Evolutionary conservation across 2,329 filamentous ascomycete genomes (phyloP).

Genomic region (Pseudogymnoascus sp.): DNA sequence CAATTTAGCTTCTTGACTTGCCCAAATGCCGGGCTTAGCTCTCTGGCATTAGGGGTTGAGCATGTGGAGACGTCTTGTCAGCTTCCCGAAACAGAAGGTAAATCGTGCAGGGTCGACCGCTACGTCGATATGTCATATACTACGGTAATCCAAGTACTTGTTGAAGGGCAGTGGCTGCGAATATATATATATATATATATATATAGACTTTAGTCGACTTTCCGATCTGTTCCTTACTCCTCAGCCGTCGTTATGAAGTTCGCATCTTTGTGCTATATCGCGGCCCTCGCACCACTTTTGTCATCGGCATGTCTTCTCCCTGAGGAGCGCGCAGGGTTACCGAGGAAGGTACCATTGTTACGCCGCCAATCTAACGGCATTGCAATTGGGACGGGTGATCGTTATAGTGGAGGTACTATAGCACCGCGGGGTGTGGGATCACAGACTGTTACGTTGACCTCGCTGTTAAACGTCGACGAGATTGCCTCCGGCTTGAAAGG

Average conservation of each 20-base stretch:
- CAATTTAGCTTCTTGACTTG: neutral
- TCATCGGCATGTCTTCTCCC: slow-evolving; percentile 30
- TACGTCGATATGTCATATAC: neutral
- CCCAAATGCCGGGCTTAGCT: slow-evolving; percentile 8
- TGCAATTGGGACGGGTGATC: slow-evolving; percentile 36
- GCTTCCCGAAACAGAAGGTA: neutral
- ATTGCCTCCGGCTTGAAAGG: slow-evolving; percentile 34
- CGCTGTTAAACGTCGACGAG: slow-evolving; percentile 35
- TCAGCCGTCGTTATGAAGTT: slow-evolving; percentile 16
- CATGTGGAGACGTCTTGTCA: neutral
- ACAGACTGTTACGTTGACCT: slow-evolving; percentile 29
- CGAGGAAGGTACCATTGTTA: slow-evolving; percentile 4
- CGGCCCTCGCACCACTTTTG: slow-evolving; percentile 13
- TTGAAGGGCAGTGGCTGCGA: neutral
- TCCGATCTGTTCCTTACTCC: neutral
- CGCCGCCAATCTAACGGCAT: slow-evolving; percentile 20
- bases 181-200: neutral
- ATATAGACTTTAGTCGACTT: neutral
- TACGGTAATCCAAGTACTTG: neutral
- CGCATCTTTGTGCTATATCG: slow-evolving; percentile 14
- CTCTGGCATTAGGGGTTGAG: neutral
- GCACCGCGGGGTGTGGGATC: slow-evolving; percentile 35
- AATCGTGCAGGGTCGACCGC: neutral
- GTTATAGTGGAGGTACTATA: slow-evolving; percentile 32
- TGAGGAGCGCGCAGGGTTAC: slow-evolving; percentile 26